phyloP scores from a whole-genome alignment of 345 rosid species.

The Odontarrhena argentea region DNA sequence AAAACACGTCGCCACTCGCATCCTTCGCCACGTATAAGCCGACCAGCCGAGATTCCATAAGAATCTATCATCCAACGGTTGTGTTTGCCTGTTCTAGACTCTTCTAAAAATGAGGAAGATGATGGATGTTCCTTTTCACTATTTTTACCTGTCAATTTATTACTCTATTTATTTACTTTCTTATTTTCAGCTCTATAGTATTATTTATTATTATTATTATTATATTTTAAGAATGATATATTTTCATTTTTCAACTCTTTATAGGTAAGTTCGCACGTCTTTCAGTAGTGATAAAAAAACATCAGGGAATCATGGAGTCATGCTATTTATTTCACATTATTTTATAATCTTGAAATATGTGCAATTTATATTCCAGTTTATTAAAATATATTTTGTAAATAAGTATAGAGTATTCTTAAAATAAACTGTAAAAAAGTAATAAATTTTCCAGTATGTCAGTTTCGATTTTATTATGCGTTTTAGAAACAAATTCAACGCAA shows the following conservation, averaged over 20 bases:
- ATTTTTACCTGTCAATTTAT: constrained; percentile 25
- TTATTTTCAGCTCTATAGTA: neutral
- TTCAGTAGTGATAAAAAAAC: constrained; percentile 10
- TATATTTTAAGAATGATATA: neutral
- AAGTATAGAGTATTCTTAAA: too few relatives aligned
- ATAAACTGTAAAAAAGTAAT: too few relatives aligned
- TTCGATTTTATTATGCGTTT: neutral
- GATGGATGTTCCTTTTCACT: constrained; percentile 16
- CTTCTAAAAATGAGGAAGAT: constrained; percentile 45
- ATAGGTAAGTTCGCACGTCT: constrained; percentile 36
- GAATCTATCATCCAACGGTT: constrained; percentile 53
- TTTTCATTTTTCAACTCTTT: constrained; percentile 19
- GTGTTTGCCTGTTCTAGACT: constrained; percentile 52
- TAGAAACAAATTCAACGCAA: neutral
- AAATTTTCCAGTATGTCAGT: too few relatives aligned
- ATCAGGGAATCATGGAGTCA: neutral
- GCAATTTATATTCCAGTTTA: neutral
- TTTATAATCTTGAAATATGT: constrained; percentile 14
- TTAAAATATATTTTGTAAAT: too few relatives aligned
- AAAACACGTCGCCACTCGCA: constrained; percentile 23
- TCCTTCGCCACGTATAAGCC: constrained; percentile 30
- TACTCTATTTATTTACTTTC: constrained; percentile 5
- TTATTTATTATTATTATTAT: neutral
- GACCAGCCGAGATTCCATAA: constrained; percentile 38
- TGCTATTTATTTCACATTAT: neutral